Evolutionary conservation across 345 rosid species (phyloP), one percentile per base, ranked within the genome.

Genomic region (Acer negundo): DNA sequence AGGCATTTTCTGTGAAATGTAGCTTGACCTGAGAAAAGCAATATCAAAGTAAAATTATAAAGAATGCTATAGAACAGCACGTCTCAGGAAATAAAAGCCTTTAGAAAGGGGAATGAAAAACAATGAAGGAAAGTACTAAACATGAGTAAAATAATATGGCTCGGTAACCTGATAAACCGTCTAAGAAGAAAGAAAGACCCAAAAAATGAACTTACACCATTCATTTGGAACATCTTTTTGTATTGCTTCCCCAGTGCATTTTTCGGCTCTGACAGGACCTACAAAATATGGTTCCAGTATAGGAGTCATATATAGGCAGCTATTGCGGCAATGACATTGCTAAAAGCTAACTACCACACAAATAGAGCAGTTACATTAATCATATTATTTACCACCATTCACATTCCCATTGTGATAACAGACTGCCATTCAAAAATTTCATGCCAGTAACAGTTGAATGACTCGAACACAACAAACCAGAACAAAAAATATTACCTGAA

Each of bases 171-270:
- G 53, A 76, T 24, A 64, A 58, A 38, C 53, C 38, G 67, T 61
- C 53, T 8, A 44, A 40, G 20, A 9, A 38, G 56, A 63, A 77
- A 72, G 1, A 51, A 62, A n/a, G 77, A 64, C 67, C 15, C 63
- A 13, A 75, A 58, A 63, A 17, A 61, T 73, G 28, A 65, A 83
- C 94, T 88, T 87, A 96, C 99, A 19, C 89, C 91, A 86, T 94
- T 96, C 92, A 94, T 86, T 82, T 90, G 92, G 85, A 94, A 96
- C 93, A 94, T 85, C 87, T 90, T 96, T 86, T 78, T 89, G 87
- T 96, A 96, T 79, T 96, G 99, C 93, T 92, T 96, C 66, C 94
- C 95, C 61, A 96, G 90, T 42, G 99, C 98, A 84, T 96, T 96
- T 84, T 92, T 96, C 47, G 98, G 99, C 79, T 96, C 98, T 0